Evolutionary conservation across 2,329 filamentous ascomycete genomes (phyloP), one percentile per base, ranked within the genome.

Genomic region (Nectriaceae sp.): DNA sequence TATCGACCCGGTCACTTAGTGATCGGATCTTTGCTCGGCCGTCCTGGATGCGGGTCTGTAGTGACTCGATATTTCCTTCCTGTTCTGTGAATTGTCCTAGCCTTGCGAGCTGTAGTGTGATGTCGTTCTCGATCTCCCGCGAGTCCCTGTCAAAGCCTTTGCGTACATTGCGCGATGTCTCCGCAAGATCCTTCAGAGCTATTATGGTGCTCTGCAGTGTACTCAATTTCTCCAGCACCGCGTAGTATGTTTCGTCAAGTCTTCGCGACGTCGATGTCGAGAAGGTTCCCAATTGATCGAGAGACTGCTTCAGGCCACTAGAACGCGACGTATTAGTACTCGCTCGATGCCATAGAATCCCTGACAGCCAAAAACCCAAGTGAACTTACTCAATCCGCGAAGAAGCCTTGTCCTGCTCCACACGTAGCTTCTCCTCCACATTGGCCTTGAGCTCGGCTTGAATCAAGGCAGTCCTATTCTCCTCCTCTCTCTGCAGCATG

Each of bases 201-300:
- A 74, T 66, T 33, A 91, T 79, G 1, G 84, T 89, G 56, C 75
- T 78, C 45, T 86, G 84, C 31, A 92, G 72, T 1, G 76, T 67
- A 42, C 78, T 78, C 41, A 88, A 76, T 62, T 87, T 89, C 63
- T 89, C 84, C 22, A 90, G 74, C 10, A 91, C 79, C 0, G 82
- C 80, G 55, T 88, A 88, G 70, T 91, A 92, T 3, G 85, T 85
- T 49, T 87, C 82, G 65, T 92, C 88, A 36, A 93, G 79, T 26
- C 79, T 79, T 51, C 79, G 76, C 15, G 84, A 88, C 20, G 84
- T 82, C 19, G 75, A 70, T 46, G 82, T 76, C 19, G 87, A 87
- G 64, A 84, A 77, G 24, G 77, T 71, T 57, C 77, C 78, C 11
- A 91, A 74, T 41, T 78, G 73, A 20, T 66, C 63, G 1, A 85